phyloP scores from a whole-genome alignment of 495 filamentous ascomycete genomes.

The Trichocladium uniseriatum region DNA sequence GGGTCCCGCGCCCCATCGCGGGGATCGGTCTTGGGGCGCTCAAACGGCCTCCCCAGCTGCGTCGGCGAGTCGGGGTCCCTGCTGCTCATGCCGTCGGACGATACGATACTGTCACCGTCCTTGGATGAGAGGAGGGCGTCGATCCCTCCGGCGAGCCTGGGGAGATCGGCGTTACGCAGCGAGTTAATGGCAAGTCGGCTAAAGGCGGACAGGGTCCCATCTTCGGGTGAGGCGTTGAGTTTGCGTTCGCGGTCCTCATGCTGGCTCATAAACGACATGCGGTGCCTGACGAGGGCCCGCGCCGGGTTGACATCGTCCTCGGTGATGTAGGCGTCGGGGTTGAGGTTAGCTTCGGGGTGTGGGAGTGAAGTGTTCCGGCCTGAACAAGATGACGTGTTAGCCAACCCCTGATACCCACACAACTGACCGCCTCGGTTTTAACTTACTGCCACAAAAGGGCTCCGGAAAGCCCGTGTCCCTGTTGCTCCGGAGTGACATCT shows the following conservation, averaged over 20 bases:
- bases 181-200: slow-evolving; percentile 13
- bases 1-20: not conserved
- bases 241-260: slow-evolving; percentile 1
- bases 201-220: slow-evolving; percentile 7
- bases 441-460: slow-evolving; percentile 24
- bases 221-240: not conserved
- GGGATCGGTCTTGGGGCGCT: not conserved
- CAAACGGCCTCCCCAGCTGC: not conserved
- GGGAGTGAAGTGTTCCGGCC: slow-evolving; percentile 29
- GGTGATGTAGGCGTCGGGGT: slow-evolving; percentile 26
- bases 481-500: slow-evolving; percentile 11
- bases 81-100: slow-evolving; percentile 10
- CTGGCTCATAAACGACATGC: slow-evolving; percentile 20
- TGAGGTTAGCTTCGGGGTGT: slow-evolving; percentile 29
- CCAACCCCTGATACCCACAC: not conserved
- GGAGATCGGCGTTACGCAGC: slow-evolving; percentile 9
- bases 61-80: slow-evolving; percentile 11
- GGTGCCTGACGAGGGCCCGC: slow-evolving; percentile 18
- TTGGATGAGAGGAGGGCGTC: slow-evolving; percentile 4
- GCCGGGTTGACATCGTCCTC: slow-evolving; percentile 23
- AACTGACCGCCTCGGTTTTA: not conserved
- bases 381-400: slow-evolving; percentile 1
- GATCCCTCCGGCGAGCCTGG: not conserved
- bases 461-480: slow-evolving; percentile 32
- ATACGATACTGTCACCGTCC: slow-evolving; percentile 14